phyloP scores from a whole-genome alignment of 164 flowering plant genomes.

The Buxus sempervirens region DNA sequence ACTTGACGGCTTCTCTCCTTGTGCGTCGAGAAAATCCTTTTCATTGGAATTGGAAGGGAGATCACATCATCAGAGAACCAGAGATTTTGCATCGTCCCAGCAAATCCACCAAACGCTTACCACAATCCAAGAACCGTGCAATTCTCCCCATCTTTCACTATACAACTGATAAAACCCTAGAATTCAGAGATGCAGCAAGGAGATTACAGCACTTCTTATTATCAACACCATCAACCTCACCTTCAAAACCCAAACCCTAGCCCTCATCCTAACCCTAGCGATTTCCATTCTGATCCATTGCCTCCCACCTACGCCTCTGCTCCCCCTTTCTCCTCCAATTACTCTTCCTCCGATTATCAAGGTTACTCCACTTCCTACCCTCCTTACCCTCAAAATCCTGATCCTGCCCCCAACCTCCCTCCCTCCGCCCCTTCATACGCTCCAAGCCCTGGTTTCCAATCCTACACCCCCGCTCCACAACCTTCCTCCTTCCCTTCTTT shows the following conservation, averaged over 20 bases:
- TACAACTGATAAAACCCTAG: not conserved
- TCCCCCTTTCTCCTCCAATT: conserved; percentile 59
- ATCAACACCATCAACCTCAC: conserved; percentile 14
- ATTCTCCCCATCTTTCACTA: not conserved
- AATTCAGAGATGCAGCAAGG: conserved; percentile 21
- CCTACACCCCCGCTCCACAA: conserved; percentile 27
- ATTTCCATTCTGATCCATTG: conserved; percentile 14
- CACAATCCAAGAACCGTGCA: too few relatives aligned
- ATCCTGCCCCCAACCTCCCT: conserved; percentile 34
- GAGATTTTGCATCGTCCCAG: too few relatives aligned
- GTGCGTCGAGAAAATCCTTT: too few relatives aligned
- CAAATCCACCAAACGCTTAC: too few relatives aligned
- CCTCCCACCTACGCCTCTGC: conserved; percentile 69
- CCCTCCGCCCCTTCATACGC: conserved; percentile 36
- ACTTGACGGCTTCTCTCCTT: too few relatives aligned
- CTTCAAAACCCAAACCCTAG: conserved; percentile 26
- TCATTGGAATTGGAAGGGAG: too few relatives aligned
- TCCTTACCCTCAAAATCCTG: conserved; percentile 39
- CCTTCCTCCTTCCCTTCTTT: conserved; percentile 19
- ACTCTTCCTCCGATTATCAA: conserved; percentile 44
- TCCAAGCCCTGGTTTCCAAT: conserved; percentile 25
- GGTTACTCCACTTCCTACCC: conserved; percentile 29
- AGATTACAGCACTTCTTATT: conserved; percentile 21
- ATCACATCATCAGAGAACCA: too few relatives aligned
- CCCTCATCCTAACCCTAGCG: conserved; percentile 29